These are phyloP conservation scores for Suhomyces prunicola DNA, from an alignment of 805 yeast genomes.

Conservation along the genomic window DNA sequence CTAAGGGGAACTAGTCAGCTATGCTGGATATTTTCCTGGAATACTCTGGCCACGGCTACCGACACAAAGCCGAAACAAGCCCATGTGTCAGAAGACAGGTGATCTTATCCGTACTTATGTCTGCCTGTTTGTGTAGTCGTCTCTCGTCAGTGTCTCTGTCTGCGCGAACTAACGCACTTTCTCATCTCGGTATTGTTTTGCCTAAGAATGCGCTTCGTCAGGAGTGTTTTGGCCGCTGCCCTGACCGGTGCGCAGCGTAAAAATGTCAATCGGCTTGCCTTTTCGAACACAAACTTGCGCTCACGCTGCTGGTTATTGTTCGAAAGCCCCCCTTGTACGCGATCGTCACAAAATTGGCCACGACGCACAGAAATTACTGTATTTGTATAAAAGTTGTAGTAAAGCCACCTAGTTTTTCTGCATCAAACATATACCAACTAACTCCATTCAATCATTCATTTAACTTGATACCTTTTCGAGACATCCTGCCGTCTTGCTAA, in stretches of 20 bases:
- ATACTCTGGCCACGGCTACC: background rate
- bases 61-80: background rate
- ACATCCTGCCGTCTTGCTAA: background rate
- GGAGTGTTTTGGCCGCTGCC: background rate
- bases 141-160: background rate
- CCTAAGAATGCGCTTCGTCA: background rate
- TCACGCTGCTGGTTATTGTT: conserved; percentile 1
- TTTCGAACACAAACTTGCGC: conserved; percentile 1
- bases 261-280: background rate
- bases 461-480: background rate
- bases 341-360: background rate
- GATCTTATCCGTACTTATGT: background rate
- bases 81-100: background rate
- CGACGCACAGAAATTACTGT: conserved; percentile 6
- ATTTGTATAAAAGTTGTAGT: conserved; percentile 10
- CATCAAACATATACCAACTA: background rate
- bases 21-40: background rate
- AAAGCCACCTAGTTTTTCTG: background rate
- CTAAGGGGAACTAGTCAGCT: background rate
- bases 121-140: background rate
- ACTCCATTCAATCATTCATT: background rate
- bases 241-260: background rate
- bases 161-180: background rate
- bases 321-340: conserved; percentile 3
- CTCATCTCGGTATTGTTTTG: background rate